Base-by-base conservation (phyloP, 306 rosid species). In the Acacia confusa region DNA sequence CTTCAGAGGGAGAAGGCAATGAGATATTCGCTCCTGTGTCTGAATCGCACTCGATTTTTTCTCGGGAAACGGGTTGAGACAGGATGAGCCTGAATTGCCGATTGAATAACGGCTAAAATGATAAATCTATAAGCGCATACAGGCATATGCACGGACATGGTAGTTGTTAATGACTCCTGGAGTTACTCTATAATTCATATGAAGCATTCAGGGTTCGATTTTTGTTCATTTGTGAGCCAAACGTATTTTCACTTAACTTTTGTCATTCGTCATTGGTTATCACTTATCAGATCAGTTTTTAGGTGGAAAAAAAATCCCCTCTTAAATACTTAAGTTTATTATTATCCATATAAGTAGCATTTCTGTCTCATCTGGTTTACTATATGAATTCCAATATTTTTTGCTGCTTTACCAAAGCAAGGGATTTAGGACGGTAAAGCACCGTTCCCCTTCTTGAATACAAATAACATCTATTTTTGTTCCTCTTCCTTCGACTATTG, bases 381-480 rank as follows among this genome's bases (percentile, higher is more conserved):
- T 28, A 28, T 24, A 65, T 78, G 38, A 75, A 22, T 27, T 64
- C 79, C 76, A 71, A 1, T 66, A 9, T 78, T 72, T 19, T 73
- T 69, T 45, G 30, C 72, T 63, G 79, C 89, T 91, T 85, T 81
- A 91, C 57, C 88, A 88, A 86, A 90, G 91, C 84, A 87, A 92
- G 85, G 92, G 92, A 28, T 85, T 91, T 86, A 90, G 94, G 95
- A 84, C 85, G 88, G 82, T 76, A 32, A 91, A 90, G 88, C n/a
- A n/a, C n/a, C n/a, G n/a, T n/a, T n/a, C n/a, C n/a, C n/a, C n/a
- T n/a, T n/a, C n/a, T n/a, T n/a, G n/a, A n/a, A n/a, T n/a, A n/a
- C n/a, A n/a, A n/a, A n/a, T n/a, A n/a, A n/a, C n/a, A n/a, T n/a
- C n/a, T n/a, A n/a, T n/a, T n/a, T n/a, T n/a, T n/a, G n/a, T n/a